Percentiles rank a stretch among this genome's conserved stretches.
These are phyloP conservation scores for Populus simonii DNA, from an alignment of 345 rosid genomes.

Conservation along the genomic window DNA sequence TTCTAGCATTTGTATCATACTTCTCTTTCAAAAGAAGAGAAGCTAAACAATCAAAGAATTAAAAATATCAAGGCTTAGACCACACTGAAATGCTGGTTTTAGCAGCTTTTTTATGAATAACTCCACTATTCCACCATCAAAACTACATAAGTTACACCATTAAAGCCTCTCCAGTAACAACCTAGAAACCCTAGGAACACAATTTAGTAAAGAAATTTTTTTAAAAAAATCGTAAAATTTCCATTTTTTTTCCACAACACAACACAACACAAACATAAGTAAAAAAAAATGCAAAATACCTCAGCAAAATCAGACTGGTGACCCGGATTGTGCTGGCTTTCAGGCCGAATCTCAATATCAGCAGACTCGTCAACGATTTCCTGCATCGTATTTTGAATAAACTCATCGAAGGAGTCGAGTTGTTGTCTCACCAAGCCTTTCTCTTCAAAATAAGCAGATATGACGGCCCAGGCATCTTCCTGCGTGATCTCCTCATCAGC, in stretches of 20 bases:
- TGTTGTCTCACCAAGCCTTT: slow-evolving; percentile 94
- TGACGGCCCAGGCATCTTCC: slow-evolving; percentile 95
- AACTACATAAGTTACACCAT: too few relatives aligned
- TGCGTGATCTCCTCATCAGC: slow-evolving; percentile 80
- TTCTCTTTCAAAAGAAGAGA: too few relatives aligned
- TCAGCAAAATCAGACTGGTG: slow-evolving; percentile 89
- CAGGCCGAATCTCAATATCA: slow-evolving; percentile 93
- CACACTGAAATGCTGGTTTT: too few relatives aligned
- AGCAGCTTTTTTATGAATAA: too few relatives aligned
- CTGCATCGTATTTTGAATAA: slow-evolving; percentile 96
- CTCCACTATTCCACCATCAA: too few relatives aligned
- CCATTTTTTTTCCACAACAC: neutral
- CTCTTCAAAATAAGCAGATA: slow-evolving; percentile 92
- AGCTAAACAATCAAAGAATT: too few relatives aligned
- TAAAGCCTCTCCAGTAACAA: neutral
- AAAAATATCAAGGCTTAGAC: too few relatives aligned
- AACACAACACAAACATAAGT: neutral
- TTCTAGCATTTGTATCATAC: neutral
- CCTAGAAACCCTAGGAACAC: neutral
- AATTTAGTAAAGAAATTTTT: too few relatives aligned
- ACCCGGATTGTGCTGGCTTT: slow-evolving; percentile 96
- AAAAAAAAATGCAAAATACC: slow-evolving; percentile 34
- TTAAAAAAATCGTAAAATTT: neutral
- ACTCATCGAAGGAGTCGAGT: slow-evolving; percentile 93
- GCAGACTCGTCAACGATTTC: slow-evolving; percentile 92